Evolutionary conservation across 306 rosid genomes (phyloP).

Genomic region (Abrus precatorius): DNA sequence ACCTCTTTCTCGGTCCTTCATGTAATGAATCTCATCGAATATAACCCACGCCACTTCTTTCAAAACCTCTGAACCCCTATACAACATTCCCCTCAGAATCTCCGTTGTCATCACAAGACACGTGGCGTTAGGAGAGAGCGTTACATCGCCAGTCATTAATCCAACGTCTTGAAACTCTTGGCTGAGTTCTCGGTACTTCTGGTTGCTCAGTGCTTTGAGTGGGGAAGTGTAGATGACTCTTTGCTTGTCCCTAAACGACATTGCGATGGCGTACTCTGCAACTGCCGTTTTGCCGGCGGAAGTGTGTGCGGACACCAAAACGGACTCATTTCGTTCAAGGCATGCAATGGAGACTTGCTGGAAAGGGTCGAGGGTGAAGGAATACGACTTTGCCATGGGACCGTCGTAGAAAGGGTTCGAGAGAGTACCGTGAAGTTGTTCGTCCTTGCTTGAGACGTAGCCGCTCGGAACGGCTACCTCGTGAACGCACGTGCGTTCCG

Average conservation of each 20-base stretch:
- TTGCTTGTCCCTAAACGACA: constrained; percentile 90
- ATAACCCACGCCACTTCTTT: constrained; percentile 98
- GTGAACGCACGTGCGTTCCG: constrained; percentile 81
- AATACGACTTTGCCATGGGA: constrained; percentile 70
- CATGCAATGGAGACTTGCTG: constrained; percentile 89
- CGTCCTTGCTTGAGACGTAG: constrained; percentile 65
- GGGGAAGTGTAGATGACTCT: constrained; percentile 95
- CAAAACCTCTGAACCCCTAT: constrained; percentile 88
- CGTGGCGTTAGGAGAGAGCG: constrained; percentile 85
- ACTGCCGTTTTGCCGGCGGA: constrained; percentile 98
- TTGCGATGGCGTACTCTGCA: constrained; percentile 96
- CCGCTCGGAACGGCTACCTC: constrained; percentile 92
- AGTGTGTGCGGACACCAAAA: constrained; percentile 95
- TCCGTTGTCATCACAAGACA: constrained; percentile 95
- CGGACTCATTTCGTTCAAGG: constrained; percentile 88
- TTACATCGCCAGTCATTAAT: constrained; percentile 96
- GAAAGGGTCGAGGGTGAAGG: constrained; percentile 88
- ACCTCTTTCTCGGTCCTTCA: constrained; percentile 97
- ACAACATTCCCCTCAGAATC: constrained; percentile 94
- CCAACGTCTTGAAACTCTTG: constrained; percentile 91
- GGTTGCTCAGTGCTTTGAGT: constrained; percentile 90
- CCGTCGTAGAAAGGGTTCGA: constrained; percentile 75
- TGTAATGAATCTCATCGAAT: constrained; percentile 94
- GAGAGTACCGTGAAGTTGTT: constrained; percentile 75
- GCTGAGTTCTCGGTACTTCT: constrained; percentile 87